A percentile compares a stretch with the other conserved stretches of the same genome.
Evolutionary conservation across 2,329 filamentous ascomycete species (phyloP).

Genomic region (Neopestalotiopsis sp.): DNA sequence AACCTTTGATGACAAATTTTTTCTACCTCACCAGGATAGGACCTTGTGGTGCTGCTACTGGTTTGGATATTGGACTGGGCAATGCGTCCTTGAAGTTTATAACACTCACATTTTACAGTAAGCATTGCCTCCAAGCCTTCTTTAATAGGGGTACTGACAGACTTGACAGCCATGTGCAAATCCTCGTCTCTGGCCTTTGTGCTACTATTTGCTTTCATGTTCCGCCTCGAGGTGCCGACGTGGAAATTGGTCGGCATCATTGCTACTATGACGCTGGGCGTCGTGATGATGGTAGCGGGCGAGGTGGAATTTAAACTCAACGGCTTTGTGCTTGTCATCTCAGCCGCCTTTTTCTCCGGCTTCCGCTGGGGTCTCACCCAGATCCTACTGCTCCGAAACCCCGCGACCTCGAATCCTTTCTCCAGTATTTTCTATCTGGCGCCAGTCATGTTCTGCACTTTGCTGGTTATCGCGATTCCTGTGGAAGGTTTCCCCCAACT

Average conservation of each 20-base stretch:
- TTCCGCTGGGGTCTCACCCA: conserved; percentile 99
- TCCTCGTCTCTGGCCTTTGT: conserved; percentile 96
- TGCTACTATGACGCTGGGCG: conserved; percentile 86
- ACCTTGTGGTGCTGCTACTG: conserved; percentile 90
- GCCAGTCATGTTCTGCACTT: conserved; percentile 89
- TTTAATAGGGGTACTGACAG: neutral
- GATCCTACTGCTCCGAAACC: conserved; percentile 90
- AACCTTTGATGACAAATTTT: conserved; percentile 78
- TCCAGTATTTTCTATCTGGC: conserved; percentile 98
- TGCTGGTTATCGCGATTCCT: conserved; percentile 81
- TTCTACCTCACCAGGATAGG: conserved; percentile 94
- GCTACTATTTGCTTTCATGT: conserved; percentile 91
- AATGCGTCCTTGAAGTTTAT: conserved; percentile 98
- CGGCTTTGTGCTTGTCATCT: conserved; percentile 92
- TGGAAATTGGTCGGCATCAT: conserved; percentile 88
- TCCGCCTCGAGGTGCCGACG: conserved; percentile 87
- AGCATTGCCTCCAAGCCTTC: conserved; percentile 34
- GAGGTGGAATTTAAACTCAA: conserved; percentile 87
- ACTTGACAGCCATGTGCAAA: conserved; percentile 85
- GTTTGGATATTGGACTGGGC: conserved; percentile 92
- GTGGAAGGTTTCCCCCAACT: conserved; percentile 81
- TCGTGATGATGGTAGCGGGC: conserved; percentile 97
- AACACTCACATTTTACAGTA: conserved; percentile 93
- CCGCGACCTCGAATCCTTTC: conserved; percentile 94
- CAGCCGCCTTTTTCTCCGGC: conserved; percentile 91